These are phyloP conservation scores for Colletotrichum sp. DNA, from an alignment of 2,329 filamentous ascomycete genomes.

Conservation along the genomic window DNA sequence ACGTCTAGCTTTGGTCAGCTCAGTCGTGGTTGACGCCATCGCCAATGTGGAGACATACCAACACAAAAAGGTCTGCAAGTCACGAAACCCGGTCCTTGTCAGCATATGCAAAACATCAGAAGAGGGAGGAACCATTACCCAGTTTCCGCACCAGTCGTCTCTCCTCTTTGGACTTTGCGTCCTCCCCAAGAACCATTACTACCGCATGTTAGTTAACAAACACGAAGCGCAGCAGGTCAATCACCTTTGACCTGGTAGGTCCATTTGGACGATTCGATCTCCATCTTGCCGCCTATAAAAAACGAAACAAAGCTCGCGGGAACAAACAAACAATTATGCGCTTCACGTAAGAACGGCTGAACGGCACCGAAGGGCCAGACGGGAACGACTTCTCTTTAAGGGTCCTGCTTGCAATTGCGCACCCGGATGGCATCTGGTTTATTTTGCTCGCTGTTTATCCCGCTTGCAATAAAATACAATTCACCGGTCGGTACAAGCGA, in stretches of 20 bases:
- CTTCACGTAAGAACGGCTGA: background rate
- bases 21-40: background rate
- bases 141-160: conserved; percentile 31
- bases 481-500: background rate
- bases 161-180: conserved; percentile 26
- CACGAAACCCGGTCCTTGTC: background rate
- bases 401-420: background rate
- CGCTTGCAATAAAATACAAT: background rate
- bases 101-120: background rate
- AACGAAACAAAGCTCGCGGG: background rate
- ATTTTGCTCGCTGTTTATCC: background rate
- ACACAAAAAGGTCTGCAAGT: conserved; percentile 33
- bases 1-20: conserved; percentile 26
- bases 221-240: background rate
- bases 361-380: background rate
- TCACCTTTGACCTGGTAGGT: background rate
- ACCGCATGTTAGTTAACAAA: background rate
- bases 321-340: background rate
- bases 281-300: background rate
- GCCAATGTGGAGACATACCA: conserved; percentile 22
- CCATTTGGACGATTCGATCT: background rate
- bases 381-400: background rate
- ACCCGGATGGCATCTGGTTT: background rate
- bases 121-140: conserved; percentile 20
- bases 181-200: conserved; percentile 4